Conservation (phyloP, 768 basidiomycete species). For the Melanogaster broomeanus region DNA sequence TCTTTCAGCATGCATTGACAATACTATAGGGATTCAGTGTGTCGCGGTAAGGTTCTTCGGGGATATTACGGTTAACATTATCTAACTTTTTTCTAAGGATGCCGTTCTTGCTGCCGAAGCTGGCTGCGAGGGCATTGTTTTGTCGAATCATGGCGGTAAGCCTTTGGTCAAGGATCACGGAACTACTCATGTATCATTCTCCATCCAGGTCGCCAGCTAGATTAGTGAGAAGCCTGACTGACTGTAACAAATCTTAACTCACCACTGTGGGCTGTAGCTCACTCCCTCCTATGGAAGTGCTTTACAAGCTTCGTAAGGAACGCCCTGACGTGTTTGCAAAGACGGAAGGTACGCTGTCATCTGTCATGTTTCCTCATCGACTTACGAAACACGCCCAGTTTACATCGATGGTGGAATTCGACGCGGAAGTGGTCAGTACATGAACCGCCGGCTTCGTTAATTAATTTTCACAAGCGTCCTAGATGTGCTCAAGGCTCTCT, state of each 20-base stretch:
- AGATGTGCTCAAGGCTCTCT: slow-evolving; percentile 90
- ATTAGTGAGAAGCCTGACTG: slow-evolving; percentile 53
- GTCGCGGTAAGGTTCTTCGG: slow-evolving; percentile 49
- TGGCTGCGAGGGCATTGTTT: slow-evolving; percentile 83
- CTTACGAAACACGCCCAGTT: slow-evolving; percentile 43
- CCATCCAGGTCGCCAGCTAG: slow-evolving; percentile 68
- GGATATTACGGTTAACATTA: not conserved
- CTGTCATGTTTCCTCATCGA: not conserved
- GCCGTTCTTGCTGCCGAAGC: slow-evolving; percentile 81
- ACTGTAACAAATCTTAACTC: slow-evolving; percentile 1
- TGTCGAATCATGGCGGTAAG: slow-evolving; percentile 90
- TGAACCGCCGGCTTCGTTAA: not conserved
- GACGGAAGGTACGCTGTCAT: slow-evolving; percentile 54
- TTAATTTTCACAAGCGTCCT: not conserved
- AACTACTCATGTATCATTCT: slow-evolving; percentile 2
- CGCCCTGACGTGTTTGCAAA: slow-evolving; percentile 75
- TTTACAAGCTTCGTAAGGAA: slow-evolving; percentile 70
- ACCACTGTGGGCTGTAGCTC: slow-evolving; percentile 47
- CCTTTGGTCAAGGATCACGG: not conserved
- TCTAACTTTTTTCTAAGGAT: slow-evolving; percentile 54
- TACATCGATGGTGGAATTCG: slow-evolving; percentile 81
- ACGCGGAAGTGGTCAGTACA: slow-evolving; percentile 69
- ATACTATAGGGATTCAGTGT: slow-evolving; percentile 63
- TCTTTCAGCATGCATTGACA: slow-evolving; percentile 8
- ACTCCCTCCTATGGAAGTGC: slow-evolving; percentile 75